These are phyloP conservation scores for Suhomyces choctaworum DNA, from an alignment of 1,139 yeast species.

Conservation along the genomic window DNA sequence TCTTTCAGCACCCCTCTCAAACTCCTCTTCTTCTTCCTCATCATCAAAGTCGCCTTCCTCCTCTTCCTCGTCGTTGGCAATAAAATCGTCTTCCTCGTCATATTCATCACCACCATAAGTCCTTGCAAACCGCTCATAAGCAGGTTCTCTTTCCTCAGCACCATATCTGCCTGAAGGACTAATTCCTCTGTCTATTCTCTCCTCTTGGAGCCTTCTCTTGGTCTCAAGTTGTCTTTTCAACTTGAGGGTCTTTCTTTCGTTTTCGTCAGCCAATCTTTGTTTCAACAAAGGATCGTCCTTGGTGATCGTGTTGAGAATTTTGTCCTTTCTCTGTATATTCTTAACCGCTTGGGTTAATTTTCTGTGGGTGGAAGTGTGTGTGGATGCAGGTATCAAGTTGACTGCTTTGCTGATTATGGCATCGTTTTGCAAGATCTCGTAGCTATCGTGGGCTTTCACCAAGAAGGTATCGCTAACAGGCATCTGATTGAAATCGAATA, in stretches of 20 bases:
- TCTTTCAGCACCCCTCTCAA: slow-evolving; percentile 61
- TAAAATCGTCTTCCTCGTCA: slow-evolving; percentile 47
- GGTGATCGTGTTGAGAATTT: slow-evolving; percentile 65
- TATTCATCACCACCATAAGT: slow-evolving; percentile 47
- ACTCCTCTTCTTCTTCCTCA: slow-evolving; percentile 61
- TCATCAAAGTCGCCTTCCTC: slow-evolving; percentile 57
- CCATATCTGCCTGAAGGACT: slow-evolving; percentile 25
- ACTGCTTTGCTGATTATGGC: slow-evolving; percentile 53
- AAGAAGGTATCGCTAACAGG: slow-evolving; percentile 74
- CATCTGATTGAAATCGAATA: slow-evolving; percentile 72
- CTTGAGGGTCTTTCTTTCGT: slow-evolving; percentile 68
- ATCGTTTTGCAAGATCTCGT: slow-evolving; percentile 66
- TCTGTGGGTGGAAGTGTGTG: slow-evolving; percentile 77
- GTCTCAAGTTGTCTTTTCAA: slow-evolving; percentile 66
- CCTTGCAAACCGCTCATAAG: slow-evolving; percentile 43
- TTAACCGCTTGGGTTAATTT: slow-evolving; percentile 77
- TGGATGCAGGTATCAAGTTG: slow-evolving; percentile 85
- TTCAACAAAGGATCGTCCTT: slow-evolving; percentile 85
- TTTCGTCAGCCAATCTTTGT: slow-evolving; percentile 78
- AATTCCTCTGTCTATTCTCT: slow-evolving; percentile 34
- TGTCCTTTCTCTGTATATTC: slow-evolving; percentile 60
- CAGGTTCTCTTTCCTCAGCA: slow-evolving; percentile 31
- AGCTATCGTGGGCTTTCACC: slow-evolving; percentile 69
- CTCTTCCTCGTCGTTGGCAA: slow-evolving; percentile 49
- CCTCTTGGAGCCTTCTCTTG: slow-evolving; percentile 52